Evolutionary conservation across 768 basidiomycete species (phyloP).

Genomic region (Clitopilus hobsonii): DNA sequence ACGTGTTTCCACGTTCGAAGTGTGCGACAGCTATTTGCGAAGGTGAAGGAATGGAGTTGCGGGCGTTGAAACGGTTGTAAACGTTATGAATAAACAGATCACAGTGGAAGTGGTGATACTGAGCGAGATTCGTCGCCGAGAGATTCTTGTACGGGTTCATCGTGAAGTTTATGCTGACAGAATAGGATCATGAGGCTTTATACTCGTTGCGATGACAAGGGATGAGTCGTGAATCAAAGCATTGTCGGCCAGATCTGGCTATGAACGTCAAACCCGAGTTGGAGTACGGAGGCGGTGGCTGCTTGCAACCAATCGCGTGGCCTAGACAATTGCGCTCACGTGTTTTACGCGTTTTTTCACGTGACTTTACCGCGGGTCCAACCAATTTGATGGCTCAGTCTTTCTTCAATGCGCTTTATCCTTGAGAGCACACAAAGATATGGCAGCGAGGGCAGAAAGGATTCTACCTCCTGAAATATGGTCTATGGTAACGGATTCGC

Average conservation of each 20-base stretch:
- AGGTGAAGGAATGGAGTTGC: slow-evolving; percentile 3
- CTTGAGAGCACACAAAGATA: no score
- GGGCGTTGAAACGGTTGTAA: slow-evolving; percentile 21
- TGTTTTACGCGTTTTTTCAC: not conserved
- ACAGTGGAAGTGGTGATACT: slow-evolving; percentile 41
- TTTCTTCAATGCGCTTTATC: not conserved
- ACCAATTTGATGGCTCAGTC: not conserved
- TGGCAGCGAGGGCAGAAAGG: not conserved
- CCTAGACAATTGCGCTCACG: no score
- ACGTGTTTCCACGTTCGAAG: slow-evolving; percentile 38
- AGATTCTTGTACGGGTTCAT: slow-evolving; percentile 11
- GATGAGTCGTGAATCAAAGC: not conserved
- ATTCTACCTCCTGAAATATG: slow-evolving; percentile 33
- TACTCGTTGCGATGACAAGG: not conserved
- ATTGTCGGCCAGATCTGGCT: not conserved
- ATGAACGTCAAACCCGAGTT: not conserved
- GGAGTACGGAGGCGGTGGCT: not conserved
- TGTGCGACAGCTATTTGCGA: slow-evolving; percentile 31
- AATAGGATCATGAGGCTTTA: not conserved
- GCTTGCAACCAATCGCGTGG: not conserved
- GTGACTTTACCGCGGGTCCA: not conserved
- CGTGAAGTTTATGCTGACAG: not conserved
- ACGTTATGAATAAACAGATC: slow-evolving; percentile 42
- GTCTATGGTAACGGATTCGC: slow-evolving; percentile 24
- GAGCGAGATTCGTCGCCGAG: slow-evolving; percentile 44